These are phyloP conservation scores for Aspergillus novoparasiticus DNA, from an alignment of 2,329 filamentous ascomycete genomes.

Conservation along the genomic window DNA sequence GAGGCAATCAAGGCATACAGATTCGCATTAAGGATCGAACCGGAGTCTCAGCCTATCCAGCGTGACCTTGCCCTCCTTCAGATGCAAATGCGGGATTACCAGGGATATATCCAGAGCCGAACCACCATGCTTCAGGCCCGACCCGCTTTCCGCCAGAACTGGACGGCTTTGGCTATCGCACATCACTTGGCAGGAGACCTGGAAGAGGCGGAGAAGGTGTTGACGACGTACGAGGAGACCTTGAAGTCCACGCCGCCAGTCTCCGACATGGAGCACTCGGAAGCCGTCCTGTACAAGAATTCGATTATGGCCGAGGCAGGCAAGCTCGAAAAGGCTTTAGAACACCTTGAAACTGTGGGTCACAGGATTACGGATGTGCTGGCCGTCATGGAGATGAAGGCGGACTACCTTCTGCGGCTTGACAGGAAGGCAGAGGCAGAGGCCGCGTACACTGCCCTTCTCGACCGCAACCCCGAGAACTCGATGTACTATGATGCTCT, in stretches of 20 bases:
- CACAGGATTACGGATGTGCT: slow-evolving; percentile 82
- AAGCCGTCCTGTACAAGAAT: slow-evolving; percentile 95
- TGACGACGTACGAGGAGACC: slow-evolving; percentile 91
- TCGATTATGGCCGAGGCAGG: slow-evolving; percentile 88
- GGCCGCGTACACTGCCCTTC: slow-evolving; percentile 74
- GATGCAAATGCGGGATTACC: slow-evolving; percentile 94
- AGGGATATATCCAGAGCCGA: slow-evolving; percentile 88
- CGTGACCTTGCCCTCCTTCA: slow-evolving; percentile 91
- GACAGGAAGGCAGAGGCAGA: slow-evolving; percentile 77
- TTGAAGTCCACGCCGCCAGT: slow-evolving; percentile 77
- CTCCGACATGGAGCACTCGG: slow-evolving; percentile 86
- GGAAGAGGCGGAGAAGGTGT: slow-evolving; percentile 81
- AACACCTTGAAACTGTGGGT: slow-evolving; percentile 77
- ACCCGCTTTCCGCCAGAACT: slow-evolving; percentile 83
- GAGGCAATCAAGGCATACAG: slow-evolving; percentile 99
- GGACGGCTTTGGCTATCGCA: slow-evolving; percentile 95
- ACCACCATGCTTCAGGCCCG: slow-evolving; percentile 83
- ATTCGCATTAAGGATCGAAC: slow-evolving; percentile 88
- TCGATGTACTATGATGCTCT: slow-evolving; percentile 82
- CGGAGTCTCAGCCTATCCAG: slow-evolving; percentile 92
- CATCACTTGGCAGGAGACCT: slow-evolving; percentile 88
- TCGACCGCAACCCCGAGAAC: slow-evolving; percentile 87
- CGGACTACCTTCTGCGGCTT: slow-evolving; percentile 79
- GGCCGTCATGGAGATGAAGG: slow-evolving; percentile 81
- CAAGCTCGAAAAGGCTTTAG: slow-evolving; percentile 77